Conservation (phyloP, 1,284 basidiomycete species). For the Apiotrichum mycotoxinovorans region DNA sequence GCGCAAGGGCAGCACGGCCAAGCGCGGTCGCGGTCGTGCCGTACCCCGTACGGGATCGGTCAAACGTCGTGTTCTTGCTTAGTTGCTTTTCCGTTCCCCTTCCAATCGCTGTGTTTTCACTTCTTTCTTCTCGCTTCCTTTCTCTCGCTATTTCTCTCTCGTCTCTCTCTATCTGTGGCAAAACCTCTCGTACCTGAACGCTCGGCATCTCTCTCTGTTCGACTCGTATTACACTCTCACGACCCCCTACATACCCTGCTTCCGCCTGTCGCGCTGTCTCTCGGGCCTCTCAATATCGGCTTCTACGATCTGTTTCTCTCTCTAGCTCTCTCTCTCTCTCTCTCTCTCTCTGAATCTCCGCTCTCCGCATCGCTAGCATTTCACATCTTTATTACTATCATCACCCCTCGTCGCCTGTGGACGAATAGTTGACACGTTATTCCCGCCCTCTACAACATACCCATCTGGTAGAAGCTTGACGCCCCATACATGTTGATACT, state of each 20-base stretch:
- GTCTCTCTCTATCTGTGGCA: not conserved
- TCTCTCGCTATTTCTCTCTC: not conserved
- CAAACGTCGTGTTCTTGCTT: slow-evolving; percentile 13
- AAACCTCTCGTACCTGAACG: not conserved
- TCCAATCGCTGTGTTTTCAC: not conserved
- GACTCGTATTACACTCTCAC: not conserved
- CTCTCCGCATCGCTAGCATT: not conserved
- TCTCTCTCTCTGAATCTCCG: not conserved
- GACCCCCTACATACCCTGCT: not conserved
- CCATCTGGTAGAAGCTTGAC: slow-evolving; percentile 2
- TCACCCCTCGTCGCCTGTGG: not conserved
- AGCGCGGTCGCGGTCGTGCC: slow-evolving; percentile 12
- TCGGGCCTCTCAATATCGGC: not conserved
- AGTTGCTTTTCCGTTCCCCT: not conserved
- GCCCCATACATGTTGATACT: not conserved
- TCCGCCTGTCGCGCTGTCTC: not conserved
- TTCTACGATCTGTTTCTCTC: not conserved
- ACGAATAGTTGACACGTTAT: not conserved
- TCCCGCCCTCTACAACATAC: not conserved
- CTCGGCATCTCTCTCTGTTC: not conserved
- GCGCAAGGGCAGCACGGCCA: slow-evolving; percentile 10
- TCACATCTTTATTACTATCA: not conserved
- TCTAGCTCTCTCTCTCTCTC: not conserved
- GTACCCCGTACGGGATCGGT: slow-evolving; percentile 1
- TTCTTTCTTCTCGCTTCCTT: not conserved